Base-by-base conservation (phyloP, 805 yeast genomes). In the Cyberlindnera japonica region DNA sequence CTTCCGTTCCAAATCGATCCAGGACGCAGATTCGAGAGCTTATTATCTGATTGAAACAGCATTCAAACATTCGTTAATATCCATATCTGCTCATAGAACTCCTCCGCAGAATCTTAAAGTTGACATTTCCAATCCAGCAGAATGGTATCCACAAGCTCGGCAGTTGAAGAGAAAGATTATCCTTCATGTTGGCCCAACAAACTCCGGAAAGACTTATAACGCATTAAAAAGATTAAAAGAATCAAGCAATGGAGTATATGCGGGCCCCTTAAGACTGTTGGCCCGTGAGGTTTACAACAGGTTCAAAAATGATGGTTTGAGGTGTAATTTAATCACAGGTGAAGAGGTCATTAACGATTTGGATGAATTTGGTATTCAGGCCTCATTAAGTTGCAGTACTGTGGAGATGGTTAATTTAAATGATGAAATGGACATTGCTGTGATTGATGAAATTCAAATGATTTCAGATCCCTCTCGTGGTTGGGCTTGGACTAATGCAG, bases 161-260 rank as follows among this genome's bases (percentile, higher is more conserved):
- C 75, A 79, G 47, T 68, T 88, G 67, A 80, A 78, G 48, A 69
- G 99, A 28, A 81, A 83, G 37, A 71, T 93, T 35, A 73, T 83
- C n/a, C 75, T 93, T 79, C 99, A 93, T 59, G 86, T 93, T 10
- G 99, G 99, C 0, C 99, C 99, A 1, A 93, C 99, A 0, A 93
- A 93, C 59, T 81, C 93, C 50, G 99, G 99, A 11, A 93, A 93
- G 55, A 93, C 98, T 0, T 85, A 86, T 57, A 74, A 76, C 35
- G 95, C 98, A 0, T 64, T 93, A 33, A 71, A 83, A 52, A 71
- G 78, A 40, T 68, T 93, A 35, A 79, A 79, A 50, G 54, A 61
- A 16, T 79, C 88, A 13, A 69, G 77, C 23, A 72, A 79, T 15
- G 99, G 99, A 0, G 85, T 83, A 50, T 93, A 82, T 62, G 98